Evolutionary conservation across 768 basidiomycete genomes (phyloP), one percentile per base, ranked within the genome.

Genomic region (Tricholoma furcatifolium): DNA sequence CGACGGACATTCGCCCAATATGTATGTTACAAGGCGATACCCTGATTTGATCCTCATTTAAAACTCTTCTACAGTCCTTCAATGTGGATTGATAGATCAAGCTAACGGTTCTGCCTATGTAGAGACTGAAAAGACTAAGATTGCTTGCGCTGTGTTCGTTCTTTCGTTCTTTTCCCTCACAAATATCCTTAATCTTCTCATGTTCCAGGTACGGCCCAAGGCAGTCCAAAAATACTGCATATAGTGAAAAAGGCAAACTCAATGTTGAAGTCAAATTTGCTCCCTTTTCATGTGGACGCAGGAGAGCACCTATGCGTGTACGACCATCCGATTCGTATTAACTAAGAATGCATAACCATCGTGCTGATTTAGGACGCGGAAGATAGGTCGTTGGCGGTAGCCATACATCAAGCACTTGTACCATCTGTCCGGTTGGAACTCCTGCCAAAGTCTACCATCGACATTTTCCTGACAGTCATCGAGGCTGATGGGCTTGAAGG

Each of bases 71-170:
- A 20, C 50, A 99, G 95, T 91, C 70, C 72, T 99, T 43, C 87
- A 94, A 65, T 84, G 92, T 24, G 93, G 94, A 8, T 73, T 98
- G 12, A 93, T 97, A 49, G 88, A 74, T 56, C 93, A 97, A 70
- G 96, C 97, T 1, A 95, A 93, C 64, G 97, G 97, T 1, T 97
- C 94, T 15, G 94, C 93, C 10, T 99, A 98, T 65, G 90, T 99
- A 60, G 97, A 99, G 71, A 89, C 88, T 1, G 88, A 90, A 51
- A 80, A 80, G 50, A 91, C 91, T 0, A 99, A 99, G 73, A 84
- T 99, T 57, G 94, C 93, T 4, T 97, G 93, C 66, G 93, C 97
- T 38, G 91, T 98, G 95, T 98, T 61, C 63, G 89, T 80, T 24
- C 36, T 51, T 54, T 47, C 32, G 40, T n/a, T 38, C 9, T 49